phyloP scores from a whole-genome alignment of 352 stramenopile genomes.

The Elongisporangium prolatum region DNA sequence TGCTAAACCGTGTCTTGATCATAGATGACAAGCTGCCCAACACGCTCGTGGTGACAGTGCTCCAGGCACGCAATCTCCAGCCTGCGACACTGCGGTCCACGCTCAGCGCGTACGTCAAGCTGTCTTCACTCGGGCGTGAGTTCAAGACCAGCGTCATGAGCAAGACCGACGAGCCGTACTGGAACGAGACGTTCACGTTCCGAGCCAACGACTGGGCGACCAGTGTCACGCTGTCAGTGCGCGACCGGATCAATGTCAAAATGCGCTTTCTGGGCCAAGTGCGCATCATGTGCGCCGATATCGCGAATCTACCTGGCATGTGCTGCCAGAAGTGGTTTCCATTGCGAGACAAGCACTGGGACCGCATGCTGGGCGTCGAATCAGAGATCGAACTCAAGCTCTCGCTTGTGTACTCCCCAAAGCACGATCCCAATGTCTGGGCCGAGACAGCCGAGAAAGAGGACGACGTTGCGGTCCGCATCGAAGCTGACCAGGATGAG shows the following conservation, averaged over 20 bases:
- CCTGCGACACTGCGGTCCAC: slow-evolving; percentile 44
- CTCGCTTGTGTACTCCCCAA: slow-evolving; percentile 57
- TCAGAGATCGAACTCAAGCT: slow-evolving; percentile 66
- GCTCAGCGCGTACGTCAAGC: slow-evolving; percentile 71
- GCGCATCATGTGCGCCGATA: slow-evolving; percentile 45
- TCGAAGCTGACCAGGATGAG: slow-evolving; percentile 65
- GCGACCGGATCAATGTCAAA: slow-evolving; percentile 68
- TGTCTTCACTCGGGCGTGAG: slow-evolving; percentile 55
- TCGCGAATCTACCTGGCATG: slow-evolving; percentile 57
- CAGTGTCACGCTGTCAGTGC: slow-evolving; percentile 56
- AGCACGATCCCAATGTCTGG: slow-evolving; percentile 40
- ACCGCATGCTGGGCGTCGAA: slow-evolving; percentile 33
- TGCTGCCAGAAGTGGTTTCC: slow-evolving; percentile 50
- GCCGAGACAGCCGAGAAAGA: slow-evolving; percentile 11
- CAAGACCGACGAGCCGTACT: slow-evolving; percentile 56
- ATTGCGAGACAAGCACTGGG: slow-evolving; percentile 43
- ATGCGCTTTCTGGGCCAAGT: slow-evolving; percentile 69
- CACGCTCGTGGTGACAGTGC: slow-evolving; percentile 63
- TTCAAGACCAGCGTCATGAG: slow-evolving; percentile 68
- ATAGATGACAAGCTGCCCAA: slow-evolving; percentile 60
- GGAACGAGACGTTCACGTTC: slow-evolving; percentile 79
- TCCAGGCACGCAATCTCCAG: slow-evolving; percentile 55
- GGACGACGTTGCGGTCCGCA: slow-evolving; percentile 16
- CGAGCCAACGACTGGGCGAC: slow-evolving; percentile 62
- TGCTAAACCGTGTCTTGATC: background rate